phyloP scores from a whole-genome alignment of 805 yeast species.

The Candida caryicola region DNA sequence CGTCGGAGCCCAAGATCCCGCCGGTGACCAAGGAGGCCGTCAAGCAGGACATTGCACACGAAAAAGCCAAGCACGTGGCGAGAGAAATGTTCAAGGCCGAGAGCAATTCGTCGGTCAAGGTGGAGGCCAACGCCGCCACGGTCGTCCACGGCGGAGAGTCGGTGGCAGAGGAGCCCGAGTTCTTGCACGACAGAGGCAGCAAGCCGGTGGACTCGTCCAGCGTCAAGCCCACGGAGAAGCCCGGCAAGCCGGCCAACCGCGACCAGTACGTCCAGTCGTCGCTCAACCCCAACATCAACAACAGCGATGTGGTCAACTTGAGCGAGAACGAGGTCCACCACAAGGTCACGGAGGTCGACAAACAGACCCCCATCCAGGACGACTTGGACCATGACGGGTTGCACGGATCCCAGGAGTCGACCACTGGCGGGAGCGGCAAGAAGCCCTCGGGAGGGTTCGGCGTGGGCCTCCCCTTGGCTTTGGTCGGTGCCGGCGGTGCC shows the following conservation, averaged over 20 bases:
- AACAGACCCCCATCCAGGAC: constrained; percentile 31
- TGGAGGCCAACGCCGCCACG: constrained; percentile 41
- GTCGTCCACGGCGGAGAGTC: constrained; percentile 44
- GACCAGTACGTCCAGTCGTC: constrained; percentile 42
- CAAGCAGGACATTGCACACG: constrained; percentile 46
- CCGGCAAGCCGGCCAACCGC: constrained; percentile 33
- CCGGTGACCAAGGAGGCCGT: constrained; percentile 48
- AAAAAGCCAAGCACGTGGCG: constrained; percentile 36
- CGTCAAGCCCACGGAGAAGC: constrained; percentile 7
- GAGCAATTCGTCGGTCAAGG: constrained; percentile 34
- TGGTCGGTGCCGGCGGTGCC: constrained; percentile 30
- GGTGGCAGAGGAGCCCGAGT: constrained; percentile 37
- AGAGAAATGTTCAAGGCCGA: constrained; percentile 36
- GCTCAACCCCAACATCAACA: constrained; percentile 39
- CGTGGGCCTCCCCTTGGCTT: constrained; percentile 18
- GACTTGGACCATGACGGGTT: constrained; percentile 37
- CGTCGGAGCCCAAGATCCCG: constrained; percentile 40
- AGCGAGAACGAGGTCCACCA: constrained; percentile 37
- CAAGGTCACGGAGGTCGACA: constrained; percentile 28
- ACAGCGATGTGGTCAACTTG: constrained; percentile 33
- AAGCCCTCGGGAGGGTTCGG: constrained; percentile 3
- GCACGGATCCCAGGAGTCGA: constrained; percentile 7
- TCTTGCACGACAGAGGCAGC: constrained; percentile 36
- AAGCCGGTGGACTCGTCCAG: constrained; percentile 30
- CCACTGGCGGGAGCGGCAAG: constrained; percentile 1